phyloP scores from a whole-genome alignment of 139 green algal genomes.

The Eudorina sp. region DNA sequence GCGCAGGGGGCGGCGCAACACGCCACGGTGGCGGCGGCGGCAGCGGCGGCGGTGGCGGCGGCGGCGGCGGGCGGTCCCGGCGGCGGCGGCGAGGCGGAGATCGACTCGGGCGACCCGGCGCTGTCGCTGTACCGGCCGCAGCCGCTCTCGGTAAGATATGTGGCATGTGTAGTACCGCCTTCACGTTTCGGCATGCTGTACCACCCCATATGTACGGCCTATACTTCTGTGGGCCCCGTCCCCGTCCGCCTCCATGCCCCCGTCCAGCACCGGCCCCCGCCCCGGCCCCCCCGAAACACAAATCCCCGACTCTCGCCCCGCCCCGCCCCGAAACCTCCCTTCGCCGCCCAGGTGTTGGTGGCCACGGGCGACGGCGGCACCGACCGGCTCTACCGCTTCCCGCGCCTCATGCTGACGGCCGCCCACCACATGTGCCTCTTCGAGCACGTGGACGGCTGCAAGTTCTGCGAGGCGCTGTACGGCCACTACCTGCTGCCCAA shows the following conservation, averaged over 20 bases:
- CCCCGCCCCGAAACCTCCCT: not conserved
- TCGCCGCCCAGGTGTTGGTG: slow-evolving; percentile 25
- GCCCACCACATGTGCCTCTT: slow-evolving; percentile 61
- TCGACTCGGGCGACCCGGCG: not conserved
- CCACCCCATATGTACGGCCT: too few species aligned
- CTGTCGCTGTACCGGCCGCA: not conserved
- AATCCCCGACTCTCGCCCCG: too few species aligned
- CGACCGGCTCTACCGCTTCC: slow-evolving; percentile 60
- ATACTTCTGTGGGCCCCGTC: too few species aligned
- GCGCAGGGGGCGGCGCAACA: not conserved
- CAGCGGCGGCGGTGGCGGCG: not conserved
- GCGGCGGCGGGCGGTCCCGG: not conserved
- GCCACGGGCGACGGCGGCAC: slow-evolving; percentile 63
- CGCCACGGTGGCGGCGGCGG: not conserved
- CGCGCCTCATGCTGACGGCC: slow-evolving; percentile 33
- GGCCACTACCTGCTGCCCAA: slow-evolving; percentile 68
- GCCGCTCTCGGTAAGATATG: slow-evolving; percentile 36
- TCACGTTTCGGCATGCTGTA: too few species aligned
- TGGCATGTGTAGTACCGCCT: too few species aligned
- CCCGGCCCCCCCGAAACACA: too few species aligned
- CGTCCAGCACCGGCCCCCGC: too few species aligned
- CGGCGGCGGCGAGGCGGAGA: not conserved
- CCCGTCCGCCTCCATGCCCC: too few species aligned
- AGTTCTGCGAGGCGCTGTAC: slow-evolving; percentile 60
- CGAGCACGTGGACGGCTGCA: slow-evolving; percentile 63